phyloP scores from a whole-genome alignment of 1,284 basidiomycete species.

The Anthracocystis walkeri region DNA sequence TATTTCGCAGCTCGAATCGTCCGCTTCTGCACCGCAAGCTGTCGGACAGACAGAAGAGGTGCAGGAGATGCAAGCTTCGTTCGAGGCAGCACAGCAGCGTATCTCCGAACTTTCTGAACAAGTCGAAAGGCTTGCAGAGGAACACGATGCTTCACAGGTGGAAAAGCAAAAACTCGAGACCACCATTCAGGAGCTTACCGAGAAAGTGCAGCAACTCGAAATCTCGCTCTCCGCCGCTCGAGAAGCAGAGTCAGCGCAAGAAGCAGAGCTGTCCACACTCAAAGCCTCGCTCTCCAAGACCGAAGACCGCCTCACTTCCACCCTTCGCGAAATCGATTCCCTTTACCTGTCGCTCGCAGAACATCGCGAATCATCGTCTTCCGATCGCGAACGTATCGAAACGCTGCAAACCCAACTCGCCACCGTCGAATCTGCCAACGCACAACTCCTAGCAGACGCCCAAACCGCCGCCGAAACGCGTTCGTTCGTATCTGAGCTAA shows the following conservation, averaged over 20 bases:
- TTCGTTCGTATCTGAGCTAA: not conserved
- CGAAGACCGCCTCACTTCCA: constrained; percentile 2
- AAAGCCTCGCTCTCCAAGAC: constrained; percentile 4
- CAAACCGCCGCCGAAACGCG: not conserved
- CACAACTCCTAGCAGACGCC: no score
- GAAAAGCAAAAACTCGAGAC: not conserved
- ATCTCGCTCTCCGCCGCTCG: constrained; percentile 1
- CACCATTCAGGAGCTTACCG: not conserved
- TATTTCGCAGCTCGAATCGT: not conserved
- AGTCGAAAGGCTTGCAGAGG: not conserved
- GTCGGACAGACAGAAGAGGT: not conserved
- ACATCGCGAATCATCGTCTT: constrained; percentile 18
- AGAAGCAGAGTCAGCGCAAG: not conserved
- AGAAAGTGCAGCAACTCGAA: not conserved
- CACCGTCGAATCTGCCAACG: not conserved
- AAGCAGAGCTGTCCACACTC: constrained; percentile 11
- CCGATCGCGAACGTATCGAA: constrained; percentile 19
- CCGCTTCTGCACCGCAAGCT: not conserved
- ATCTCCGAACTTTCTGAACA: not conserved
- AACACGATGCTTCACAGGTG: not conserved
- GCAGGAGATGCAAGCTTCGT: not conserved
- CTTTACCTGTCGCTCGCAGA: constrained; percentile 28
- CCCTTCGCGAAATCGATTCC: constrained; percentile 3
- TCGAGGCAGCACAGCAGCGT: not conserved
- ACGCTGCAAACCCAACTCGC: constrained; percentile 21